Percentiles rank a stretch among this genome's conserved stretches.
Conservation (phyloP, 139 green algal genomes). For the Chlamydomonas schloesseri region DNA sequence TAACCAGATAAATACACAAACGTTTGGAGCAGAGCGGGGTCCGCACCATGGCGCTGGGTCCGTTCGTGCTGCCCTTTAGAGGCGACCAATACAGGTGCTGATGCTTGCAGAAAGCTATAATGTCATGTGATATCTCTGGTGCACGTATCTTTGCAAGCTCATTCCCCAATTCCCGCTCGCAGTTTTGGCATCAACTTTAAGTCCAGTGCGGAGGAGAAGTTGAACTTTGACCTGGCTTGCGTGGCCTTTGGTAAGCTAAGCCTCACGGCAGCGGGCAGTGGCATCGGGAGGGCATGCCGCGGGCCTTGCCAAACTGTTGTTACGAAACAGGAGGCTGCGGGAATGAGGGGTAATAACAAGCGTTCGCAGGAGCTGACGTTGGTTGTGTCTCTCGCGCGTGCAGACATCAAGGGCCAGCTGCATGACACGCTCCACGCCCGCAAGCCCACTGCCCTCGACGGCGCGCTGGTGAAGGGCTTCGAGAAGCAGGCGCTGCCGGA, state of each 20-base stretch:
- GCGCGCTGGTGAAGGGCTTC: conserved; percentile 42
- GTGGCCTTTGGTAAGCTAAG: conserved; percentile 43
- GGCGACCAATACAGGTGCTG: conserved; percentile 61
- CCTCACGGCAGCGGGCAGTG: no score
- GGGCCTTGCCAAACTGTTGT: no score
- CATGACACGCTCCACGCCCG: conserved; percentile 47
- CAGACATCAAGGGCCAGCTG: conserved; percentile 30
- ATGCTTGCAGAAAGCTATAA: neutral
- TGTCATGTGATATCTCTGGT: no score
- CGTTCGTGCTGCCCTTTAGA: conserved; percentile 56
- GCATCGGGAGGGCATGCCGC: no score
- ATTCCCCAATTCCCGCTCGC: neutral
- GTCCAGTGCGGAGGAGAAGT: conserved; percentile 11
- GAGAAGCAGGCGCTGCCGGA: conserved; percentile 50
- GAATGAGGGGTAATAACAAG: no score
- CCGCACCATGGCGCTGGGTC: conserved; percentile 20
- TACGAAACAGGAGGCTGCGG: no score
- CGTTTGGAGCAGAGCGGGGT: neutral
- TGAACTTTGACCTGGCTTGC: conserved; percentile 33
- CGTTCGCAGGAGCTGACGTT: neutral
- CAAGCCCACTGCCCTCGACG: conserved; percentile 55
- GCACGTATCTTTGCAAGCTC: neutral
- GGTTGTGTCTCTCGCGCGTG: neutral
- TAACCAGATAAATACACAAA: no score
- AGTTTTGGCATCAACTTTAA: conserved; percentile 52